Conservation (phyloP, 495 filamentous ascomycete genomes). For the Trichocladium uniseriatum region DNA sequence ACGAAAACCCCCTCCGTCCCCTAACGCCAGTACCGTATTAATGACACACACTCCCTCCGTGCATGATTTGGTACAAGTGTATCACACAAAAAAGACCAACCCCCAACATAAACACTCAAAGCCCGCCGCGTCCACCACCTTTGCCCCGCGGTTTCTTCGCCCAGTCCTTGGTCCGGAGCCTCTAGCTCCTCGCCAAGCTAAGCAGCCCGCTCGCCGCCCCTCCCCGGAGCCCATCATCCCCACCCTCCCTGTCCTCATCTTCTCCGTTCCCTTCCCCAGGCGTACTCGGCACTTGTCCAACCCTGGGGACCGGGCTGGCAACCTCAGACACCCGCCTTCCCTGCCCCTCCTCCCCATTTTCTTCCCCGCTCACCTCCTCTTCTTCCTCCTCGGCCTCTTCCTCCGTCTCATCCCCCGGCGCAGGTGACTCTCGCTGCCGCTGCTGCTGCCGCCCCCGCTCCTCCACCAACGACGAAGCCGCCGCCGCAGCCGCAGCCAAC, state of each 20-base stretch:
- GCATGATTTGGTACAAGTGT: too few relatives aligned
- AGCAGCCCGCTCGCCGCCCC: slow-evolving; percentile 28
- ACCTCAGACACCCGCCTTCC: neutral
- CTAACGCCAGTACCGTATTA: too few relatives aligned
- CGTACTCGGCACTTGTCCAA: too few relatives aligned
- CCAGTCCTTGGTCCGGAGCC: neutral
- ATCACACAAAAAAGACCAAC: too few relatives aligned
- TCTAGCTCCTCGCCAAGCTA: slow-evolving; percentile 24
- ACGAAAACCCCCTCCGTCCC: too few relatives aligned
- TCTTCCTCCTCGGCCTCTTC: neutral
- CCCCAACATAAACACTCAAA: too few relatives aligned
- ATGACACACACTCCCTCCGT: too few relatives aligned
- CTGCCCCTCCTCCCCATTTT: neutral
- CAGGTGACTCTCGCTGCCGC: neutral
- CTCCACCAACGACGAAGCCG: neutral
- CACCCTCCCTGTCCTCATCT: neutral
- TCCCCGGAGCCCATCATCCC: slow-evolving; percentile 6
- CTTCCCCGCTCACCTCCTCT: neutral
- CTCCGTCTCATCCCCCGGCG: neutral
- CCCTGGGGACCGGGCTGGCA: too few relatives aligned
- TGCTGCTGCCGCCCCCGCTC: neutral
- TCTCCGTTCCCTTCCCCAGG: neutral
- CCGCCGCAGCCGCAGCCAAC: neutral
- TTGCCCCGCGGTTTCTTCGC: neutral
- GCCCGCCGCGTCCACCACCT: too few relatives aligned